phyloP scores from a whole-genome alignment of 1,284 basidiomycete species.

The Boletellus deceptivus region DNA sequence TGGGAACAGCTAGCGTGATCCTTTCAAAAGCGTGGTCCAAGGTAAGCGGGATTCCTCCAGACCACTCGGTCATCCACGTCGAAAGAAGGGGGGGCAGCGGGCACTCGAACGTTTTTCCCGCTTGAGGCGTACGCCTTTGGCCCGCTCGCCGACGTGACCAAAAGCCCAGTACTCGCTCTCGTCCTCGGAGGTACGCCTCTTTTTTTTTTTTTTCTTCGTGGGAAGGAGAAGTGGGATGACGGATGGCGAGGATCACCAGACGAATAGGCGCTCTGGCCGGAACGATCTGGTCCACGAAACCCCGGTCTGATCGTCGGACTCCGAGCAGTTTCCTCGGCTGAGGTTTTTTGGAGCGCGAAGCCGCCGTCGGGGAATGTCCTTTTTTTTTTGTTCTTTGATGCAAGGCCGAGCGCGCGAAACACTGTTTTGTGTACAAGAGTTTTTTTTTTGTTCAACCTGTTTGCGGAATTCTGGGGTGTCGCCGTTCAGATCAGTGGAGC shows the following conservation, averaged over 20 bases:
- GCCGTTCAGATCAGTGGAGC: too few relatives aligned
- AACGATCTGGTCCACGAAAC: conserved; percentile 53
- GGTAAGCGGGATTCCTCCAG: conserved; percentile 26
- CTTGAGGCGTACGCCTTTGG: conserved; percentile 51
- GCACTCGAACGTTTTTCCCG: too few relatives aligned
- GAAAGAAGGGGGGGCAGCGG: too few relatives aligned
- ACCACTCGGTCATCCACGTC: too few relatives aligned
- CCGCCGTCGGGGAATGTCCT: too few relatives aligned
- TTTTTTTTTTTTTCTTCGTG: neutral
- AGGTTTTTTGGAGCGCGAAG: conserved; percentile 60
- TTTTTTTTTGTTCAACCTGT: too few relatives aligned
- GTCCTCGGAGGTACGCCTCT: conserved; percentile 46
- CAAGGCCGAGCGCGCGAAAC: too few relatives aligned
- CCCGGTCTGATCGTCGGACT: conserved; percentile 60
- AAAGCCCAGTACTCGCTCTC: conserved; percentile 31
- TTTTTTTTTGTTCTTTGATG: too few relatives aligned
- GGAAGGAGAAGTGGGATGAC: neutral
- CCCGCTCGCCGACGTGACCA: conserved; percentile 45
- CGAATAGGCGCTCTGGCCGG: conserved; percentile 53
- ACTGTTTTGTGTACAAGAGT: too few relatives aligned
- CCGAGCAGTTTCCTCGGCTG: conserved; percentile 56
- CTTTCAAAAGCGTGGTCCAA: conserved; percentile 55
- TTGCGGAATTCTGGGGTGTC: too few relatives aligned
- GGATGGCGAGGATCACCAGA: conserved; percentile 13
- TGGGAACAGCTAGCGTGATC: conserved; percentile 54